A percentile compares a stretch with the other conserved stretches of the same genome.
These are phyloP conservation scores for Nitzschia inconspicua DNA, from an alignment of 108 stramenopile species.

Conservation along the genomic window DNA sequence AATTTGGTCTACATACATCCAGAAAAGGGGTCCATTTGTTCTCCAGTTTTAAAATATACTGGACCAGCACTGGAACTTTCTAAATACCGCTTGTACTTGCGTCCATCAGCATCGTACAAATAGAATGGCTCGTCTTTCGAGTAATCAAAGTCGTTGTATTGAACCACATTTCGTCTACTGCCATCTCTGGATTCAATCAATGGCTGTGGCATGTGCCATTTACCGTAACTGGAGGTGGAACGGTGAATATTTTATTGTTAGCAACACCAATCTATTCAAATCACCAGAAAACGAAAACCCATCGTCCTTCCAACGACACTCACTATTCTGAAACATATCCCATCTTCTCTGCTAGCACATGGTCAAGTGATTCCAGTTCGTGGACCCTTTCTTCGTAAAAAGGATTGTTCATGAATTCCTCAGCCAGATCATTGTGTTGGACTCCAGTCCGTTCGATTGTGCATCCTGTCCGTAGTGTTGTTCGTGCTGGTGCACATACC, in stretches of 20 bases:
- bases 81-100: not conserved
- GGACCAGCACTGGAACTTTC: not conserved
- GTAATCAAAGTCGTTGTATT: conserved; percentile 4
- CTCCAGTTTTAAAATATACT: not conserved
- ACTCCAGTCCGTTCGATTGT: conserved; percentile 21
- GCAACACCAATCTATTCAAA: too few species aligned
- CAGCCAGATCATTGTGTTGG: not conserved
- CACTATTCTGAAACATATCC: conserved; percentile 20
- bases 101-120: too few species aligned
- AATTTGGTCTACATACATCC: too few species aligned
- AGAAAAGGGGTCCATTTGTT: conserved; percentile 11
- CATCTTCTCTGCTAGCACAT: conserved; percentile 4
- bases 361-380: not conserved
- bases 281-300: too few species aligned
- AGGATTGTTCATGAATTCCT: not conserved
- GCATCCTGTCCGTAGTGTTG: conserved; percentile 13
- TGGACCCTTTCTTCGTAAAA: not conserved
- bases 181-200: not conserved
- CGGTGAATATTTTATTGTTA: too few species aligned
- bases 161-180: not conserved
- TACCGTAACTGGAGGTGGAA: too few species aligned
- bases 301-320: too few species aligned
- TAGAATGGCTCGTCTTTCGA: not conserved
- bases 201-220: conserved; percentile 3
- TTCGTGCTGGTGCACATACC: conserved; percentile 6